A percentile compares a stretch with the other conserved stretches of the same genome.
These are phyloP conservation scores for Penicillium argentinense DNA, from an alignment of 495 filamentous ascomycete genomes.

Conservation along the genomic window DNA sequence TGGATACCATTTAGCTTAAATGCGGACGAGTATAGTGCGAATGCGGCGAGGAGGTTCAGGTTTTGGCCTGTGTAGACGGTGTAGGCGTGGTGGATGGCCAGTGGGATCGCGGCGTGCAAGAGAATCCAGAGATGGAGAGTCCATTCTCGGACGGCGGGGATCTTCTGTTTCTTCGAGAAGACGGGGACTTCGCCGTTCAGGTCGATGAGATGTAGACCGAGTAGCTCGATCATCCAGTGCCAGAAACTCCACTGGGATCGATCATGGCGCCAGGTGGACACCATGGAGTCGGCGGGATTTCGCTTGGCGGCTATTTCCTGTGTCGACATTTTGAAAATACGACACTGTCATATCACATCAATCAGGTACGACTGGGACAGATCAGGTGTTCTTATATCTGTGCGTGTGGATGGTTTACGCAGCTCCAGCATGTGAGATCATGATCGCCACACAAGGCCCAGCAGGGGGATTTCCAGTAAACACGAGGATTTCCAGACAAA, in stretches of 20 bases:
- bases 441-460: conserved; percentile 13
- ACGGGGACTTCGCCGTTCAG: conserved; percentile 17
- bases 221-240: conserved; percentile 26
- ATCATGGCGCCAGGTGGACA: conserved; percentile 29
- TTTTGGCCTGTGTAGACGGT: conserved; percentile 14
- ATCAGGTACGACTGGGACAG: background rate
- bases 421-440: conserved; percentile 14
- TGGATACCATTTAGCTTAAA: conserved; percentile 28
- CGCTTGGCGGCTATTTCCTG: conserved; percentile 7
- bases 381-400: conserved; percentile 10
- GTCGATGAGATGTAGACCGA: conserved; percentile 24
- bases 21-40: conserved; percentile 21
- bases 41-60: conserved; percentile 14
- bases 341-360: too few relatives aligned
- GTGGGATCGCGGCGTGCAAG: conserved; percentile 21
- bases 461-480: background rate
- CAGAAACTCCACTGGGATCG: conserved; percentile 20
- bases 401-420: background rate
- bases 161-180: conserved; percentile 26
- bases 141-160: conserved; percentile 24
- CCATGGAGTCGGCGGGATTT: conserved; percentile 28
- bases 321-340: conserved; percentile 7
- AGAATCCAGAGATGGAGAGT: conserved; percentile 29
- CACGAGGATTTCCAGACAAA: conserved; percentile 3
- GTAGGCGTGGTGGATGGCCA: conserved; percentile 25